A percentile compares a stretch with the other conserved stretches of the same genome.
These are phyloP conservation scores for Microcyclospora tardicrescens DNA, from an alignment of 2,329 filamentous ascomycete genomes.

Conservation along the genomic window DNA sequence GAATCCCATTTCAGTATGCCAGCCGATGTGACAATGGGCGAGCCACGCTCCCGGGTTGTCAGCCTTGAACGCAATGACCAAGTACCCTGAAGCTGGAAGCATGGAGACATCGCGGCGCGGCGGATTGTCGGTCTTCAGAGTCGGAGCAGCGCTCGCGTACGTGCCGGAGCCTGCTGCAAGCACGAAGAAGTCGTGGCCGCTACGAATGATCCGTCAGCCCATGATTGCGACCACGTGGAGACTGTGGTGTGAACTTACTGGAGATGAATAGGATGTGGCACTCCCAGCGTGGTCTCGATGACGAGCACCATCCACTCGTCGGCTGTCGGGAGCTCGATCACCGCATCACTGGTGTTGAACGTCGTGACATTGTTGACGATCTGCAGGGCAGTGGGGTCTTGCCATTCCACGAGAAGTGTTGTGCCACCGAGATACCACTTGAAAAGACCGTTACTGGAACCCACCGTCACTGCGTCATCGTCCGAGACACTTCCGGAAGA, in stretches of 20 bases:
- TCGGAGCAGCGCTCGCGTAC: conserved; percentile 20
- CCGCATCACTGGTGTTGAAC: conserved; percentile 22
- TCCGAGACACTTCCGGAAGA: conserved; percentile 5
- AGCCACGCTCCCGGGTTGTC: conserved; percentile 24
- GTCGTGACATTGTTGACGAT: conserved; percentile 22
- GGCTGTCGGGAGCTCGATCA: conserved; percentile 20
- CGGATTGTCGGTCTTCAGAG: conserved; percentile 22
- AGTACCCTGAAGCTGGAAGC: conserved; percentile 20
- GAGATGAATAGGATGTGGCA: conserved; percentile 18
- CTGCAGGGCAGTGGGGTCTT: conserved; percentile 26
- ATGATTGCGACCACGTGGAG: conserved; percentile 16
- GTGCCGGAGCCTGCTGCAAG: conserved; percentile 25
- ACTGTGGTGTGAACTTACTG: conserved; percentile 11
- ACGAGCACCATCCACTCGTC: conserved; percentile 27
- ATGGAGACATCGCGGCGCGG: conserved; percentile 21
- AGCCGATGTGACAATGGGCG: conserved; percentile 18
- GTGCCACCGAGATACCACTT: conserved; percentile 29
- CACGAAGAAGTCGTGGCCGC: conserved; percentile 35
- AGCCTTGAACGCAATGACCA: conserved; percentile 21
- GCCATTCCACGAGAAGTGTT: conserved; percentile 27
- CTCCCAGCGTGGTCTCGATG: conserved; percentile 24
- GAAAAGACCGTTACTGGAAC: conserved; percentile 18
- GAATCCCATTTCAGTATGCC: conserved; percentile 20
- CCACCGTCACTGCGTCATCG: conserved; percentile 19
- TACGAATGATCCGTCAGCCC: conserved; percentile 26